These are phyloP conservation scores for Phytopythium aichiense DNA, from an alignment of 352 stramenopile genomes.

Conservation along the genomic window DNA sequence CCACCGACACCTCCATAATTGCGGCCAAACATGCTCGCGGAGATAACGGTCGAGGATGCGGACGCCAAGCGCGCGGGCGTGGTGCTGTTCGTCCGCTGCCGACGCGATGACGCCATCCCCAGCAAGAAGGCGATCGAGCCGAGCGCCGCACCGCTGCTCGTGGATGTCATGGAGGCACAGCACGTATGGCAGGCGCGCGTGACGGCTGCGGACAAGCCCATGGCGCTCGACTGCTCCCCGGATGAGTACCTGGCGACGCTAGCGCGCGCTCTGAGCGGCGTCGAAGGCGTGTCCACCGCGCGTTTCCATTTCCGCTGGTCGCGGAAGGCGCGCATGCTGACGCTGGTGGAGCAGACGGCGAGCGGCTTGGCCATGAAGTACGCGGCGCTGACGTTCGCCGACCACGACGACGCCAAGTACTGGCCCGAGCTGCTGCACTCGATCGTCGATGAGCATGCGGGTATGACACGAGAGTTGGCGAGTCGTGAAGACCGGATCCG, in stretches of 20 bases:
- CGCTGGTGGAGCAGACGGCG: slow-evolving; percentile 40
- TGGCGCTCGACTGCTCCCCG: slow-evolving; percentile 35
- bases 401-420: slow-evolving; percentile 8
- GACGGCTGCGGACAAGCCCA: slow-evolving; percentile 29
- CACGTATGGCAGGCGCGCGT: slow-evolving; percentile 29
- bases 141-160: slow-evolving; percentile 10
- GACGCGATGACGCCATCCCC: slow-evolving; percentile 2
- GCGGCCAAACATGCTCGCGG: slow-evolving; percentile 12
- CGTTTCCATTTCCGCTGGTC: slow-evolving; percentile 48
- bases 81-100: slow-evolving; percentile 27
- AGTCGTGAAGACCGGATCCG: slow-evolving; percentile 17
- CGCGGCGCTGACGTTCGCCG: slow-evolving; percentile 24
- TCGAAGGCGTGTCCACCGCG: neutral
- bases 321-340: slow-evolving; percentile 24
- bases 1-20: neutral
- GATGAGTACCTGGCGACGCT: slow-evolving; percentile 30
- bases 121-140: neutral
- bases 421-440: slow-evolving; percentile 31
- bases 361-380: slow-evolving; percentile 53
- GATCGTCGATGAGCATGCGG: slow-evolving; percentile 14
- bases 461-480: slow-evolving; percentile 8
- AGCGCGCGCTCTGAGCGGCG: slow-evolving; percentile 14
- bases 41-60: slow-evolving; percentile 19
- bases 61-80: slow-evolving; percentile 6
- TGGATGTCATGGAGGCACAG: slow-evolving; percentile 27